phyloP scores from a whole-genome alignment of 495 filamentous ascomycete species.

The Lophiostoma macrostomum region DNA sequence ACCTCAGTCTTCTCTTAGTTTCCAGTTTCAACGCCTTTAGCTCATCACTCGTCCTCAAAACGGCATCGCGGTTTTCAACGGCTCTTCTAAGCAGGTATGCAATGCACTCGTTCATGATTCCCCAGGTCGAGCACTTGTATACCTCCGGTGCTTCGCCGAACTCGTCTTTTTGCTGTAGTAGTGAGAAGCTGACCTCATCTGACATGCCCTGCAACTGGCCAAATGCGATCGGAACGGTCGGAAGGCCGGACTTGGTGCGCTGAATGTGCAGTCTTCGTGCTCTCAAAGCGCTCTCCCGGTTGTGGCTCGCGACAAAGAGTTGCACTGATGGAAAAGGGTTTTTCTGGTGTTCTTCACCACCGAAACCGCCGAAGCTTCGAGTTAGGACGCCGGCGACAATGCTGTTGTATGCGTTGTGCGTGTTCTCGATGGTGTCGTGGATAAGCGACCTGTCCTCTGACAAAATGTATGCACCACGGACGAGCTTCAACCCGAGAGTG shows the following conservation, averaged over 20 bases:
- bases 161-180: slow-evolving; percentile 50
- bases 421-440: slow-evolving; percentile 45
- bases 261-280: too few relatives aligned
- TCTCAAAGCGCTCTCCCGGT: too few relatives aligned
- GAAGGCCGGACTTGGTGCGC: slow-evolving; percentile 45
- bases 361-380: too few relatives aligned
- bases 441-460: slow-evolving; percentile 44
- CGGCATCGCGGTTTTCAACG: slow-evolving; percentile 85
- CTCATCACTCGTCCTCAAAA: slow-evolving; percentile 48
- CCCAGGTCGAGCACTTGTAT: slow-evolving; percentile 90
- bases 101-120: slow-evolving; percentile 84
- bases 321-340: too few relatives aligned
- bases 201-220: slow-evolving; percentile 95
- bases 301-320: too few relatives aligned
- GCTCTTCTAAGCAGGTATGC: slow-evolving; percentile 84
- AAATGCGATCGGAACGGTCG: slow-evolving; percentile 58
- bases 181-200: slow-evolving; percentile 80
- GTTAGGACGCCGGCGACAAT: slow-evolving; percentile 41
- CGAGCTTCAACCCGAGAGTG: slow-evolving; percentile 43
- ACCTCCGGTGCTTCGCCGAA: slow-evolving; percentile 50
- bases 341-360: too few relatives aligned
- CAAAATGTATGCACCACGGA: slow-evolving; percentile 46
- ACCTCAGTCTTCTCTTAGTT: too few relatives aligned
- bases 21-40: neutral
- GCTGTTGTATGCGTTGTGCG: slow-evolving; percentile 44